Base-by-base conservation (phyloP, 208 protist genomes). In the Trypanosoma platydactyli region DNA sequence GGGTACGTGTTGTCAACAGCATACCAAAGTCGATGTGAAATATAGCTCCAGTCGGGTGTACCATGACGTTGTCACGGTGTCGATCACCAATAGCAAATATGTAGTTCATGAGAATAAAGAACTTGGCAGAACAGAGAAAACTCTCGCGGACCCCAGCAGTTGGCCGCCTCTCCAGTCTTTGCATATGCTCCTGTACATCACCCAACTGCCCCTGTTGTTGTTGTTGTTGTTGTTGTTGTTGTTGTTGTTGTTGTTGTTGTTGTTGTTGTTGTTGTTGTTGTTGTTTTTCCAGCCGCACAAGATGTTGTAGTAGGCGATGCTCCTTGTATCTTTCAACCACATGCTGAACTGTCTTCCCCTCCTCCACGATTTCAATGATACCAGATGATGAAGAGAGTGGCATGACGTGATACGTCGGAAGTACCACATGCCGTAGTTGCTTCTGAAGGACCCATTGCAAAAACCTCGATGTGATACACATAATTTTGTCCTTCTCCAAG, bases 1-100 rank as follows among this genome's bases (percentile, higher is more conserved):
- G 73, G 9, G 88, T 89, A 55, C 76, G 81, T 44, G 83, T 73
- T 0, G 73, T 81, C 24, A 91, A 76, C 27, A 91, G 71, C 55
- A 87, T 86, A 35, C 81, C 84, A 77, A 91, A 94, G 70, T 94
- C 88, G 48, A 94, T 91, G 70, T 94, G 88, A 38, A 94, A 84
- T 51, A 91, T 80, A 6, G 83, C 75, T 5, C 88, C 88, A 45
- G 74, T 76, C 22, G 75, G 76, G 71, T 80, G 82, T 35, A 94
- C 68, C 74, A 94, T 80, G 33, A 94, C 82, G 63, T 94, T 94
- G 53, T 81, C 85, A 51, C 81, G 81, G 75, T 94, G 88, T 15
- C 88, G 80, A 64, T 94, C 88, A 30, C 83, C 83, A 51, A 94
- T 89, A 53, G 77, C 81, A 75, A 94, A 91, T 18, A 94, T 81